Evolutionary conservation across 345 rosid species (phyloP), one percentile per base, ranked within the genome.

Genomic region (Heritiera fomes): DNA sequence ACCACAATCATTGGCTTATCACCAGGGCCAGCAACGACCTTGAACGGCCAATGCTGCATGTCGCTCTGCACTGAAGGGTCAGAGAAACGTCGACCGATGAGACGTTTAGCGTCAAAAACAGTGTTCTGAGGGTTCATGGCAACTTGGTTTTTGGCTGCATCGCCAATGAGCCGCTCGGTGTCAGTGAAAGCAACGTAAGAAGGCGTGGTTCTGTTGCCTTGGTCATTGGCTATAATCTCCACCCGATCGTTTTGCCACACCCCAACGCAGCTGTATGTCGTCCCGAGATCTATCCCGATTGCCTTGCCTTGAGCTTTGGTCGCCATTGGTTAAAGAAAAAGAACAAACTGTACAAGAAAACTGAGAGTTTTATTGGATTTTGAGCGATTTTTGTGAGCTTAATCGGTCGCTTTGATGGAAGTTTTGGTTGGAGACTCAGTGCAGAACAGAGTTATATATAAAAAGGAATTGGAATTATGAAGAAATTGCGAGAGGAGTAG

Each of bases 91-190:
- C 85, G 49, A 0, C 88, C 88, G 28, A 86, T 86, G 50, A 86
- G 85, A 15, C 88, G 87, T 10, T 86, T 86, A 3, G 88, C 88
- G 8, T 77, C 89, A 80, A 88, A 88, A 3, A 88, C 89, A 2
- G 91, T 88, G 83, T 87, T 88, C 17, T 86, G 81, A 5, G 90
- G 92, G 49, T 87, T 86, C 83, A 87, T 81, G 43, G 90, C 90
- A 2, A 87, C 90, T 43, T 87, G 89, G 73, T 87, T 88, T 84
- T 88, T 88, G 20, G 93, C 91, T 0, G 93, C 93, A 50, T 89
- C 90, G 45, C 93, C 93, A 6, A 91, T 87, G 52, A 90, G 86
- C 81, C 91, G 89, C 80, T 91, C 90, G 0, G 85, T 81, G 40
- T 88, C 93, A 32, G 93, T 84, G 80, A 87, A 86, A 6, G 90